Base-by-base conservation (phyloP, 306 rosid species). In the Acacia acuminata region DNA sequence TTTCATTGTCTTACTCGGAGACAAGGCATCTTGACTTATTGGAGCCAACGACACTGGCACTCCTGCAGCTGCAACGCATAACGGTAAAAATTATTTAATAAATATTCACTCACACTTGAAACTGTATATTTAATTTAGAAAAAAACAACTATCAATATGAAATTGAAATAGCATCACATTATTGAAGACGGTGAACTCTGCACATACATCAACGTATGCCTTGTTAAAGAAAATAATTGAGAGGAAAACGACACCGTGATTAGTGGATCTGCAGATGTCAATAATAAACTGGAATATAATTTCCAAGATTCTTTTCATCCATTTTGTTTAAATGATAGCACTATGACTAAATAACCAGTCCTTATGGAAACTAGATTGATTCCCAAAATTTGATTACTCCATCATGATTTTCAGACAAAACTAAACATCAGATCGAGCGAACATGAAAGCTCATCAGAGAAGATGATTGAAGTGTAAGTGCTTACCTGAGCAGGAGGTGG, bases 401-500 rank as follows among this genome's bases (percentile, higher is more conserved):
- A 55, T 34, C 71, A 34, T 5, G 69, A 30, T 27, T 64, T 38
- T 27, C 10, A 27, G 42, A 14, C 1, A 27, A 7, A 14, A 13
- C 40, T 32, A 16, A 12, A 34, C 44, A 27, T 27, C 27, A 14
- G 36, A 61, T 25, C 67, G 5, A 6, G 16, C 43, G 15, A 32
- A 66, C 19, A 32, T 32, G 5, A 34, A 65, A 17, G 16, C 22
- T 15, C 7, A n/a, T 48, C 50, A 14, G 30, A 58, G 64, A 22
- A 58, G 30, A 58, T 20, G 5, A n/a, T 10, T 58, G 13, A 58
- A 58, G 30, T 55, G 12, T 55, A 0, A n/a, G 13, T 20, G 10
- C 0, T 20, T 79, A 86, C 99, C 88, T 38, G 97, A 72, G 78
- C 99, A 95, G 1, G 65, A 0, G 87, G 80, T 73, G 56, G 83